These are phyloP conservation scores for Glarea lozoyensis DNA, from an alignment of 495 filamentous ascomycete genomes.

Conservation along the genomic window DNA sequence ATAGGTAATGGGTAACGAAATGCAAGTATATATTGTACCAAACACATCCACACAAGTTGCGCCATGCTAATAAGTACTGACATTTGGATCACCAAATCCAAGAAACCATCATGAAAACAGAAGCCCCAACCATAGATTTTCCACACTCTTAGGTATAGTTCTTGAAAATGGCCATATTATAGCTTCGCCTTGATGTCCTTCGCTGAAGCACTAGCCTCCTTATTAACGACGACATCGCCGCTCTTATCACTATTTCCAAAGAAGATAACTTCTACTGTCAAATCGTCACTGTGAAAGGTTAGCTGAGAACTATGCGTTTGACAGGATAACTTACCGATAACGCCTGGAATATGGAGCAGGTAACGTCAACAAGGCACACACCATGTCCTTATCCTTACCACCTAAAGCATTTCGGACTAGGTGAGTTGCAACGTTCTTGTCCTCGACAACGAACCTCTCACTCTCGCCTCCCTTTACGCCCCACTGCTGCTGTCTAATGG, in stretches of 20 bases:
- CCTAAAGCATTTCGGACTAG: constrained; percentile 92
- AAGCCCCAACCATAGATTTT: too few species aligned
- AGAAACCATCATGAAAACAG: too few species aligned
- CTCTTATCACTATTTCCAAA: constrained; percentile 74
- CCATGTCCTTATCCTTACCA: constrained; percentile 86
- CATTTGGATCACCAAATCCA: too few species aligned
- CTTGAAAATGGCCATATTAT: too few species aligned
- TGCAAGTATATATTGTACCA: too few species aligned
- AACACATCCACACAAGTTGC: too few species aligned
- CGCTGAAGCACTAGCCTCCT: constrained; percentile 64
- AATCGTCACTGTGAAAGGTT: constrained; percentile 58
- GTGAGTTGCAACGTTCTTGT: constrained; percentile 95
- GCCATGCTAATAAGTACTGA: too few species aligned
- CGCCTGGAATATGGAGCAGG: constrained; percentile 83
- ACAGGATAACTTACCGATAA: constrained; percentile 55
- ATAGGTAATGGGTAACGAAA: neutral
- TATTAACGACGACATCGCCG: constrained; percentile 71
- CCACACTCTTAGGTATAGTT: too few species aligned
- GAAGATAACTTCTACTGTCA: constrained; percentile 98
- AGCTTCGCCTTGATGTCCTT: constrained; percentile 50
- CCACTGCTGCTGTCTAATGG: constrained; percentile 81
- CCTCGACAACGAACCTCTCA: constrained; percentile 83
- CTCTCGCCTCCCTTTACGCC: constrained; percentile 57
- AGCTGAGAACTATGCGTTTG: neutral
- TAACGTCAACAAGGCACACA: constrained; percentile 86